Evolutionary conservation across 2,329 filamentous ascomycete genomes (phyloP).

Genomic region (Ophiostoma perfectum): DNA sequence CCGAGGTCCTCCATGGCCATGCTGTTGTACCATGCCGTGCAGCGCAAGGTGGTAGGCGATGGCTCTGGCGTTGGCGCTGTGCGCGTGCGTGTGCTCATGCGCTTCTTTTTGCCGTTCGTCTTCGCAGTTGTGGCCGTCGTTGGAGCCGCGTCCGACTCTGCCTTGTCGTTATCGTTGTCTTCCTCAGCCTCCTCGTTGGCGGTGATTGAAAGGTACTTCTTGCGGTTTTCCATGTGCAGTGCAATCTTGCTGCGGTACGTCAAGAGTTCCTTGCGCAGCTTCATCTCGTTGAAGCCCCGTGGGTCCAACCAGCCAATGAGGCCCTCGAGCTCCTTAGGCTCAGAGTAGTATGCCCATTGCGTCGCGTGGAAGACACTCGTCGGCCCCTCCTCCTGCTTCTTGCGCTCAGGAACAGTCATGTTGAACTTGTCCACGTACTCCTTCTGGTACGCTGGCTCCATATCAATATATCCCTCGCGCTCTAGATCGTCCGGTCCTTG

Average conservation of each 20-base stretch:
- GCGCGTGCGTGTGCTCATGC: conserved; percentile 42
- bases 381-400: conserved; percentile 74
- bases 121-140: background rate
- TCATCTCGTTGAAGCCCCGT: conserved; percentile 78
- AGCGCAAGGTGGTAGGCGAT: conserved; percentile 44
- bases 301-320: conserved; percentile 85
- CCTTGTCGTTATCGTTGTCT: conserved; percentile 27
- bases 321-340: conserved; percentile 68
- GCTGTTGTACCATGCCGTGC: conserved; percentile 51
- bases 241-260: conserved; percentile 70
- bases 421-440: conserved; percentile 73
- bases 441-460: conserved; percentile 62
- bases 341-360: conserved; percentile 90
- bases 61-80: conserved; percentile 44
- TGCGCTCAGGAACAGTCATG: conserved; percentile 79
- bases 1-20: conserved; percentile 53
- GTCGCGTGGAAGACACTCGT: conserved; percentile 70
- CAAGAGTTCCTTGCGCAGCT: conserved; percentile 79
- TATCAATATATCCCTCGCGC: conserved; percentile 77
- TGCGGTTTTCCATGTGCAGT: conserved; percentile 74
- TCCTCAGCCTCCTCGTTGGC: conserved; percentile 32
- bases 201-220: conserved; percentile 59
- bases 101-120: conserved; percentile 40
- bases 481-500: conserved; percentile 91
- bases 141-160: background rate